A percentile compares a stretch with the other conserved stretches of the same genome.
phyloP scores from a whole-genome alignment of 768 basidiomycete species.

The Sarcomyxa edulis region DNA sequence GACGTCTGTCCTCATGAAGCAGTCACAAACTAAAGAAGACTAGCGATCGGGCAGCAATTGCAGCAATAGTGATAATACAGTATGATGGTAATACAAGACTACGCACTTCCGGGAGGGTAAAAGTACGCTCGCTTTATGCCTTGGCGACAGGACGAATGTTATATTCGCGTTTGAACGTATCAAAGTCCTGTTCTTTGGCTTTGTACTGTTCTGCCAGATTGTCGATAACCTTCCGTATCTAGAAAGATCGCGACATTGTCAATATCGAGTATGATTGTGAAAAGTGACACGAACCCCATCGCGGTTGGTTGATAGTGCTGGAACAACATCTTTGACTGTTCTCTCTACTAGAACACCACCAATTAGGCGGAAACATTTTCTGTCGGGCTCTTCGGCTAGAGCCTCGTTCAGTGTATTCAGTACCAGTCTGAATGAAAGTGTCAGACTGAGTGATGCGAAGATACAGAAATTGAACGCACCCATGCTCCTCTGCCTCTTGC shows the following conservation, averaged over 20 bases:
- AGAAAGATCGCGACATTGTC: constrained; percentile 20
- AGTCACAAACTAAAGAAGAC: background rate
- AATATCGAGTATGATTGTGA: constrained; percentile 53
- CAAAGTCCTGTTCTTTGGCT: constrained; percentile 79
- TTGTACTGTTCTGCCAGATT: constrained; percentile 85
- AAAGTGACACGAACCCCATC: constrained; percentile 61
- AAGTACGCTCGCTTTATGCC: background rate
- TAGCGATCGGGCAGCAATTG: background rate
- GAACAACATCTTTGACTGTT: constrained; percentile 92
- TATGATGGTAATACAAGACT: background rate
- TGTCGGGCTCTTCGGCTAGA: constrained; percentile 74
- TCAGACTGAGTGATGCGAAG: constrained; percentile 5
- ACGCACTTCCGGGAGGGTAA: background rate
- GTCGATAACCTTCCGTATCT: constrained; percentile 82
- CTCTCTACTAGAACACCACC: constrained; percentile 95
- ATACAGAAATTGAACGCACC: constrained; percentile 43
- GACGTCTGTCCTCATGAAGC: too few species aligned
- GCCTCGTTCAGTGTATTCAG: constrained; percentile 83
- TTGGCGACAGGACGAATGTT: constrained; percentile 55
- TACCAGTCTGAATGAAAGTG: constrained; percentile 60
- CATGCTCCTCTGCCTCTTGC: constrained; percentile 92
- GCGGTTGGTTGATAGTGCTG: constrained; percentile 82
- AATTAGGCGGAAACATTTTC: constrained; percentile 95
- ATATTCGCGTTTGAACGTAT: constrained; percentile 73
- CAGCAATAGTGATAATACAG: background rate